A percentile compares a stretch with the other conserved stretches of the same genome.
phyloP scores from a whole-genome alignment of 1,139 yeast species.

The Saccharomyces hybrid region DNA sequence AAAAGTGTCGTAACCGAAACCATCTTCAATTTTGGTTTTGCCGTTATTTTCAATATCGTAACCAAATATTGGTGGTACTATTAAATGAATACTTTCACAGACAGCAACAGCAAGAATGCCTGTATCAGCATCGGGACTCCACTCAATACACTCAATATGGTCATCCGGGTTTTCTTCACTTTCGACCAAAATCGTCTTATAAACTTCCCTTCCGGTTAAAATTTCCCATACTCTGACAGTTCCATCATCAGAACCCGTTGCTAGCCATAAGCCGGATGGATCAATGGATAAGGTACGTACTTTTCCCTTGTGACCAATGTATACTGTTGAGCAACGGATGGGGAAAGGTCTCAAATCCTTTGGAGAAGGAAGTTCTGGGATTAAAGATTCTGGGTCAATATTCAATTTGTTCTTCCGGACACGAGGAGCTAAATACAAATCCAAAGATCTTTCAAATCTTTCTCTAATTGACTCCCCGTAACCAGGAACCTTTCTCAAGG shows the following conservation, averaged over 20 bases:
- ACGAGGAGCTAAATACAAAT: conserved; percentile 92
- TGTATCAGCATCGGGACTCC: conserved; percentile 76
- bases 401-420: conserved; percentile 85
- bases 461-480: conserved; percentile 81
- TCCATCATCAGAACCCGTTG: conserved; percentile 98
- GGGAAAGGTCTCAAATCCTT: conserved; percentile 98
- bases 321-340: conserved; percentile 76
- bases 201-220: conserved; percentile 88
- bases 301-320: conserved; percentile 75
- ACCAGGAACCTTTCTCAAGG: conserved; percentile 91
- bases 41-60: conserved; percentile 80
- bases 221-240: conserved; percentile 95
- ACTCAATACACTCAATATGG: conserved; percentile 71
- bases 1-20: conserved; percentile 85
- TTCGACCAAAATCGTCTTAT: conserved; percentile 47
- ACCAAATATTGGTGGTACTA: conserved; percentile 89
- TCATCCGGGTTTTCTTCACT: conserved; percentile 46
- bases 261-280: conserved; percentile 89
- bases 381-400: conserved; percentile 91
- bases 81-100: conserved; percentile 69
- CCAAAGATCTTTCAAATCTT: conserved; percentile 88
- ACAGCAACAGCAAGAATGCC: conserved; percentile 80
- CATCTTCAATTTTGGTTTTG: conserved; percentile 71
- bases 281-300: conserved; percentile 79
- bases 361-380: conserved; percentile 96